Conservation (phyloP, 768 basidiomycete species). For the Boletales sp. region DNA sequence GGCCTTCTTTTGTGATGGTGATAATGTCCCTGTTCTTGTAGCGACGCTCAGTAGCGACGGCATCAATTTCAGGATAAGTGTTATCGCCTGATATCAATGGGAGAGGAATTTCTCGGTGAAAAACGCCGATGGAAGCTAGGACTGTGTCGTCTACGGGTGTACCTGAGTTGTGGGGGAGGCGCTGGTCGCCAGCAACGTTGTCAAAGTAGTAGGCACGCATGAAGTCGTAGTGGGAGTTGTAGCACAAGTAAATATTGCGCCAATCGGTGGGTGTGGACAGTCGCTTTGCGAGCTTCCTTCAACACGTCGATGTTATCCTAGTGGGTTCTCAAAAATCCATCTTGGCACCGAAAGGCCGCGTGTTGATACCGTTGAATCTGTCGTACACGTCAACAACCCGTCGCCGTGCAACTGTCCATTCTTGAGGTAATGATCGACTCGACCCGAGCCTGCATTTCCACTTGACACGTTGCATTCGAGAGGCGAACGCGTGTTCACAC, state of each 20-base stretch:
- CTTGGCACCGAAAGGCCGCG: too few relatives aligned
- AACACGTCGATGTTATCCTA: too few relatives aligned
- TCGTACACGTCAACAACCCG: too few relatives aligned
- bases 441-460: too few relatives aligned
- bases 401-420: too few relatives aligned
- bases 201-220: constrained; percentile 81
- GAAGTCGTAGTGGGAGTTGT: background rate
- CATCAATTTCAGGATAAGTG: constrained; percentile 52
- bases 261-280: background rate
- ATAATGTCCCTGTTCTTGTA: constrained; percentile 87
- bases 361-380: too few relatives aligned
- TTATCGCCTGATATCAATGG: constrained; percentile 5
- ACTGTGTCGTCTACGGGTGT: constrained; percentile 47
- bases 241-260: background rate
- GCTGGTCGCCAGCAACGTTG: constrained; percentile 76
- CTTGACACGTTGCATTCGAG: too few relatives aligned
- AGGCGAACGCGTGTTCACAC: too few relatives aligned
- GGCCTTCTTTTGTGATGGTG: constrained; percentile 69
- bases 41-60: constrained; percentile 58
- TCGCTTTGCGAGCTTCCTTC: too few relatives aligned
- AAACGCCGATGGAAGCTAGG: constrained; percentile 59
- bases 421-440: too few relatives aligned
- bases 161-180: constrained; percentile 71
- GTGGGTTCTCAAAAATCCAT: too few relatives aligned
- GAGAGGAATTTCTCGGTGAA: constrained; percentile 64